These are phyloP conservation scores for Sabuloglossum arenarium DNA, from an alignment of 495 filamentous ascomycete genomes.

Conservation along the genomic window DNA sequence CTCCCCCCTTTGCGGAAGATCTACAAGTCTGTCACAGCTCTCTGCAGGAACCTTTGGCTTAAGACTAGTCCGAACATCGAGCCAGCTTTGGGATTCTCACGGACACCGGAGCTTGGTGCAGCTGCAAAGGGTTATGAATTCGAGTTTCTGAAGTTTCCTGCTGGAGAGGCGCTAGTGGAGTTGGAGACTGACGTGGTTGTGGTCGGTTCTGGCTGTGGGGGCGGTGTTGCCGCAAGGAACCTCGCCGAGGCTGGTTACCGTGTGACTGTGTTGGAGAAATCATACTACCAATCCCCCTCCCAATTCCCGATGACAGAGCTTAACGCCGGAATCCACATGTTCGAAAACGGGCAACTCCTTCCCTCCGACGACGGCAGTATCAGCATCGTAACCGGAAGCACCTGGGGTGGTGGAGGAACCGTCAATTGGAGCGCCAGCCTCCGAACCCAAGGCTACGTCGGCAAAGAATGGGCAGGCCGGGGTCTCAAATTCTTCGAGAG, in stretches of 20 bases:
- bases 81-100: conserved; percentile 38
- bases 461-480: conserved; percentile 58
- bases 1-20: conserved; percentile 33
- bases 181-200: conserved; percentile 69
- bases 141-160: conserved; percentile 29
- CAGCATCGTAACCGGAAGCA: conserved; percentile 42
- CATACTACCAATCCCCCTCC: conserved; percentile 46
- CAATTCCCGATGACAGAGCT: conserved; percentile 51
- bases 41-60: conserved; percentile 38
- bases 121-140: conserved; percentile 33
- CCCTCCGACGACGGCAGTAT: conserved; percentile 42
- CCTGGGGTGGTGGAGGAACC: conserved; percentile 73
- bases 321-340: conserved; percentile 37
- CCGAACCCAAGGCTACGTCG: conserved; percentile 60
- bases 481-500: conserved; percentile 63
- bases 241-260: conserved; percentile 51
- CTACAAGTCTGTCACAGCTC: conserved; percentile 29
- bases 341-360: conserved; percentile 32
- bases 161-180: conserved; percentile 24
- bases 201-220: conserved; percentile 73
- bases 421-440: conserved; percentile 78
- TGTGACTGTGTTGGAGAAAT: conserved; percentile 71
- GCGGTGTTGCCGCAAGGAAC: conserved; percentile 63
- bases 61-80: conserved; percentile 34
- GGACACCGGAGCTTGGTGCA: conserved; percentile 36